Conservation (phyloP, 2,329 filamentous ascomycete species). For the Alternaria sp. region DNA sequence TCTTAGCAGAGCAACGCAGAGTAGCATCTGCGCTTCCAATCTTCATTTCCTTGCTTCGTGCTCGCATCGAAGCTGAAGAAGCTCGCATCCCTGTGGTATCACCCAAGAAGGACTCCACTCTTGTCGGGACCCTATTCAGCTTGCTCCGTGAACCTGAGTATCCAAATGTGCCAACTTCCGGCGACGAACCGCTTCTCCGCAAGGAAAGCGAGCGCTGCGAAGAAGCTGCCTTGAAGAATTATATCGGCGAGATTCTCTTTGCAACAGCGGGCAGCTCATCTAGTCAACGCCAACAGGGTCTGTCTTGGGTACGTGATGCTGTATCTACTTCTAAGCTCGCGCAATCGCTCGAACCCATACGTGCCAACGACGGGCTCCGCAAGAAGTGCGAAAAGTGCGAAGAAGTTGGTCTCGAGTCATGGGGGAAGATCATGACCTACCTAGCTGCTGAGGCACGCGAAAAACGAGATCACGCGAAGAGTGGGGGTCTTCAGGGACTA, state of each 20-base stretch:
- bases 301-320: constrained; percentile 89
- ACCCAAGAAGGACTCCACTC: constrained; percentile 35
- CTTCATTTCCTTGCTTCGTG: constrained; percentile 82
- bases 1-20: constrained; percentile 75
- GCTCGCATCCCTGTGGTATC: constrained; percentile 33
- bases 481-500: constrained; percentile 30
- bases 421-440: constrained; percentile 78
- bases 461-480: constrained; percentile 35
- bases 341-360: constrained; percentile 58
- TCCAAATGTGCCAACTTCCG: constrained; percentile 74
- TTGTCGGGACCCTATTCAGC: constrained; percentile 41
- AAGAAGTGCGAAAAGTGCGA: constrained; percentile 80
- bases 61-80: constrained; percentile 69
- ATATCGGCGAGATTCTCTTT: constrained; percentile 94
- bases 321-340: constrained; percentile 75
- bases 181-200: constrained; percentile 71
- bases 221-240: constrained; percentile 84
- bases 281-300: constrained; percentile 65
- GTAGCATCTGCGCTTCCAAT: constrained; percentile 78
- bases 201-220: constrained; percentile 75
- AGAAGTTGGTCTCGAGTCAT: constrained; percentile 78
- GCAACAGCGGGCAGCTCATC: constrained; percentile 62
- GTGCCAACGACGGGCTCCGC: constrained; percentile 54
- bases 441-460: constrained; percentile 62
- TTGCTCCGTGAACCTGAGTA: constrained; percentile 65